These are phyloP conservation scores for Aspergillus wentii DNA, from an alignment of 495 filamentous ascomycete genomes.

Conservation along the genomic window DNA sequence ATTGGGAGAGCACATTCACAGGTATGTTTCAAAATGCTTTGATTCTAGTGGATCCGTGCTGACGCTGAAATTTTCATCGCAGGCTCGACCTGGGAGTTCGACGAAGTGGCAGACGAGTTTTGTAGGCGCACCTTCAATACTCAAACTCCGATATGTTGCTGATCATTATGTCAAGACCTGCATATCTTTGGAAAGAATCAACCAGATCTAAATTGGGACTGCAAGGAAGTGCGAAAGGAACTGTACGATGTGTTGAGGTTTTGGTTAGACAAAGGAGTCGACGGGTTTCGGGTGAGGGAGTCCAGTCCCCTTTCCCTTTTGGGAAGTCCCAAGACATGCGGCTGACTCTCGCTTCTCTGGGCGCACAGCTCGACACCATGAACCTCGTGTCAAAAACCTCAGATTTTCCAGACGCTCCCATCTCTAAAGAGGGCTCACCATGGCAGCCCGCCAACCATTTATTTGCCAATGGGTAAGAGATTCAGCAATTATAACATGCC, in stretches of 20 bases:
- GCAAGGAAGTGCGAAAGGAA: slow-evolving; percentile 32
- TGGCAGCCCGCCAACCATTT: slow-evolving; percentile 36
- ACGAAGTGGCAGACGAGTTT: slow-evolving; percentile 40
- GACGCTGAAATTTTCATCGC: slow-evolving; percentile 24
- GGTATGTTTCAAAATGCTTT: slow-evolving; percentile 18
- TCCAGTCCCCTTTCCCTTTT: too few relatives aligned
- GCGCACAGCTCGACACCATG: slow-evolving; percentile 54
- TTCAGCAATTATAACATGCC: too few relatives aligned
- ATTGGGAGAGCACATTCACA: slow-evolving; percentile 43
- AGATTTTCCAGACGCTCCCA: slow-evolving; percentile 33
- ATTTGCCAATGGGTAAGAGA: slow-evolving; percentile 44
- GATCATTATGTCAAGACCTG: slow-evolving; percentile 46
- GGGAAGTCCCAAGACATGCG: too few relatives aligned
- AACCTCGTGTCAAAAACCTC: slow-evolving; percentile 45
- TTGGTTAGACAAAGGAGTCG: slow-evolving; percentile 41
- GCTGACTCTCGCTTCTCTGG: not conserved
- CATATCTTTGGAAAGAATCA: slow-evolving; percentile 41
- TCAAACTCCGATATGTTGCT: slow-evolving; percentile 11
- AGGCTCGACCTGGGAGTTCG: slow-evolving; percentile 41
- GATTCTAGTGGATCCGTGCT: not conserved
- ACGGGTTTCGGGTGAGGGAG: slow-evolving; percentile 40
- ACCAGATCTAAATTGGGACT: slow-evolving; percentile 47
- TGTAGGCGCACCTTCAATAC: slow-evolving; percentile 10
- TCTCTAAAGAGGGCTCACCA: slow-evolving; percentile 18
- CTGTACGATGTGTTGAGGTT: slow-evolving; percentile 38